A percentile compares a stretch with the other conserved stretches of the same genome.
Evolutionary conservation across 192 early-diverging fungal genomes (phyloP).

Genomic region (Umbelopsis isabellina): DNA sequence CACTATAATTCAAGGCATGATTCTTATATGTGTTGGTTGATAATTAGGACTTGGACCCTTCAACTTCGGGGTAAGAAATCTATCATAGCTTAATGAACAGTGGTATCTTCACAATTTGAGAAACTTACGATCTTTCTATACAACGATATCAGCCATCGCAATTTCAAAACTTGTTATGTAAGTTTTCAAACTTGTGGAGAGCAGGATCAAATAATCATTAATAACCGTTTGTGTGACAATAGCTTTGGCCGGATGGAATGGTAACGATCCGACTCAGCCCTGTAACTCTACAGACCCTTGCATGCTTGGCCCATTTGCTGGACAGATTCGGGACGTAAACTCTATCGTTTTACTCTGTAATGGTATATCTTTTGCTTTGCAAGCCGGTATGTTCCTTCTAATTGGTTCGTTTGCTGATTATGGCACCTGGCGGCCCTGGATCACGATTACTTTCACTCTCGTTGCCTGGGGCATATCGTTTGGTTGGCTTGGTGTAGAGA

Average conservation of each 20-base stretch:
- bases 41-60: slow-evolving; percentile 15
- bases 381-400: slow-evolving; percentile 21
- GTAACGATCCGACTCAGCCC: slow-evolving; percentile 14
- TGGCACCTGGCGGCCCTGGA: slow-evolving; percentile 18
- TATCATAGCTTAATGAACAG: not conserved
- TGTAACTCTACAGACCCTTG: slow-evolving; percentile 17
- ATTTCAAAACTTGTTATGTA: slow-evolving; percentile 23
- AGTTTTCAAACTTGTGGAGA: not conserved
- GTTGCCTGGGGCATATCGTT: slow-evolving; percentile 19
- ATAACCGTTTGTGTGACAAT: not conserved
- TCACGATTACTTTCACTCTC: slow-evolving; percentile 2
- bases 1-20: not conserved
- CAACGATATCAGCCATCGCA: slow-evolving; percentile 1
- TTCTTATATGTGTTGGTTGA: not conserved
- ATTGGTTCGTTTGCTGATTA: slow-evolving; percentile 22
- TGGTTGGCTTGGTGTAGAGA: slow-evolving; percentile 19
- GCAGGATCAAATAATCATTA: no score
- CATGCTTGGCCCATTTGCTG: slow-evolving; percentile 21
- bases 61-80: slow-evolving; percentile 17
- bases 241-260: slow-evolving; percentile 23
- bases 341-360: slow-evolving; percentile 20
- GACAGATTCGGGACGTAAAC: slow-evolving; percentile 16
- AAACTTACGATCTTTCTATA: not conserved
- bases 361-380: slow-evolving; percentile 21
- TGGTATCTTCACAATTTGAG: not conserved